A percentile compares a stretch with the other conserved stretches of the same genome.
These are phyloP conservation scores for Fusarium anthophilum DNA, from an alignment of 2,329 filamentous ascomycete species.

Conservation along the genomic window DNA sequence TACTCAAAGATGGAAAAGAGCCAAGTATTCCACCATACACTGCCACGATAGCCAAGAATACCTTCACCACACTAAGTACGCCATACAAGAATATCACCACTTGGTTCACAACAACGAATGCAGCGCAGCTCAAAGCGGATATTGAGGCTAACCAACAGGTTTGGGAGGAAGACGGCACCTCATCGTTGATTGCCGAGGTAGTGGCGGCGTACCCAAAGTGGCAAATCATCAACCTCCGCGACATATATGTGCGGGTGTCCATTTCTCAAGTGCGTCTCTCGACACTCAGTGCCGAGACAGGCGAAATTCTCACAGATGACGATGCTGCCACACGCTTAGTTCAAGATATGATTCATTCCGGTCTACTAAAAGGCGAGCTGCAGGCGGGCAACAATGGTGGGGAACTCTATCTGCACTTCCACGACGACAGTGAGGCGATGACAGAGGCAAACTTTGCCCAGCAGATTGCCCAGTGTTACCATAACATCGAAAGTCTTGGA, in stretches of 20 bases:
- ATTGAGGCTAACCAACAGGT: slow-evolving; percentile 64
- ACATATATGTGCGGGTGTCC: slow-evolving; percentile 72
- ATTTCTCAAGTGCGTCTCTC: slow-evolving; percentile 61
- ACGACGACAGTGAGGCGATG: slow-evolving; percentile 52
- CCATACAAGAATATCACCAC: slow-evolving; percentile 76
- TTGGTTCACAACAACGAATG: slow-evolving; percentile 68
- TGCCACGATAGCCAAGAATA: slow-evolving; percentile 61
- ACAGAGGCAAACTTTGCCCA: slow-evolving; percentile 61
- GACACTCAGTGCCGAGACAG: slow-evolving; percentile 66
- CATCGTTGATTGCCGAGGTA: slow-evolving; percentile 75
- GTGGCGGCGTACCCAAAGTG: slow-evolving; percentile 77
- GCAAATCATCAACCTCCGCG: slow-evolving; percentile 76
- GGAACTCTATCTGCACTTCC: slow-evolving; percentile 62
- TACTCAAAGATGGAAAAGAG: slow-evolving; percentile 74
- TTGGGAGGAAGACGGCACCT: slow-evolving; percentile 79
- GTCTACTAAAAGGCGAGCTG: slow-evolving; percentile 63
- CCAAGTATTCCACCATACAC: slow-evolving; percentile 65
- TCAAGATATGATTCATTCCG: slow-evolving; percentile 63
- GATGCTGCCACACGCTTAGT: slow-evolving; percentile 59
- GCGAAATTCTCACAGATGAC: slow-evolving; percentile 52
- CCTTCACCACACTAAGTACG: slow-evolving; percentile 67
- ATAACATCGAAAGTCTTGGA: slow-evolving; percentile 56
- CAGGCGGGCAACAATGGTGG: slow-evolving; percentile 54
- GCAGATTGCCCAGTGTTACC: slow-evolving; percentile 55
- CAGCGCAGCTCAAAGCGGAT: slow-evolving; percentile 70